Percentiles rank a stretch among this genome's conserved stretches.
These are phyloP conservation scores for Brassica incana DNA, from an alignment of 345 rosid species.

Conservation along the genomic window DNA sequence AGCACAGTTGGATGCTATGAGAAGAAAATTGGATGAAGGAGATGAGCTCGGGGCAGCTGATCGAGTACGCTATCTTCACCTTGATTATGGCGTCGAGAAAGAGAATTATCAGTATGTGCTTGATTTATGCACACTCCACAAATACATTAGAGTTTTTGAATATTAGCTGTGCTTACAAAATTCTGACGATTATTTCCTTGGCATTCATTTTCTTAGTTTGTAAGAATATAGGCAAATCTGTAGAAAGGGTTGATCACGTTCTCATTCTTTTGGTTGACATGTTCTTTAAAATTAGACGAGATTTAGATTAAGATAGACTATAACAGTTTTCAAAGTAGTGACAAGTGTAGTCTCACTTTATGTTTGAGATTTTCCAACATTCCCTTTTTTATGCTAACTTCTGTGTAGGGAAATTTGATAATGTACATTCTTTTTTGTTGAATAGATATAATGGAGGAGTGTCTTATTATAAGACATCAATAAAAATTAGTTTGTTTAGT, in stretches of 20 bases:
- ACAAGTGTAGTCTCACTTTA: not conserved
- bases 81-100: slow-evolving; percentile 69
- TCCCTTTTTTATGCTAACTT: not conserved
- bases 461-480: slow-evolving; percentile 8
- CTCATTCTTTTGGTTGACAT: not conserved
- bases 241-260: not conserved
- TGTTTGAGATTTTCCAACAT: slow-evolving; percentile 10
- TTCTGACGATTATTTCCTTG: not conserved
- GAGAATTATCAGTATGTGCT: slow-evolving; percentile 62
- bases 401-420: not conserved
- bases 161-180: slow-evolving; percentile 4
- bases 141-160: slow-evolving; percentile 16
- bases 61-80: slow-evolving; percentile 65
- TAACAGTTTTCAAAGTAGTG: slow-evolving; percentile 19
- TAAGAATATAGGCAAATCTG: slow-evolving; percentile 4
- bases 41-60: slow-evolving; percentile 60
- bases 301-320: not conserved
- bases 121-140: slow-evolving; percentile 15
- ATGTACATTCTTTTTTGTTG: not conserved
- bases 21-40: slow-evolving; percentile 42
- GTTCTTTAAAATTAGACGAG: not conserved
- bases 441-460: not conserved
- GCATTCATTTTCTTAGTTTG: not conserved
- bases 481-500: not conserved
- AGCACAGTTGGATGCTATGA: slow-evolving; percentile 74